These are phyloP conservation scores for Entophlyctis luteolus DNA, from an alignment of 192 early-diverging fungal species.

Conservation along the genomic window DNA sequence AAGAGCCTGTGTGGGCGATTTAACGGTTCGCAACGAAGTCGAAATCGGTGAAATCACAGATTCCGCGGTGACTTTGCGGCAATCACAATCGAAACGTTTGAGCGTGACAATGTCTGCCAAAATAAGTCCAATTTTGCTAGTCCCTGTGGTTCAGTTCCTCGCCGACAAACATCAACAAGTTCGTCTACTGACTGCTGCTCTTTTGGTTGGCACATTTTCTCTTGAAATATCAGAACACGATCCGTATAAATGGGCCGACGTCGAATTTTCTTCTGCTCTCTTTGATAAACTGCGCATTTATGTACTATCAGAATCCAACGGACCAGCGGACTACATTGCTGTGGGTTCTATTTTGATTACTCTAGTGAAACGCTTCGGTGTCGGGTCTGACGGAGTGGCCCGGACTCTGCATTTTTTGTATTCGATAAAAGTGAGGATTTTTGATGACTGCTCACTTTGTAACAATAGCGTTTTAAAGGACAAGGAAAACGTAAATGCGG, in stretches of 20 bases:
- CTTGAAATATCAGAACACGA: slow-evolving; percentile 11
- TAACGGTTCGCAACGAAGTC: not conserved
- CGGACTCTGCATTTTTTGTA: slow-evolving; percentile 5
- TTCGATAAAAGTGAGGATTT: too few relatives aligned
- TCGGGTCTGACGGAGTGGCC: not conserved
- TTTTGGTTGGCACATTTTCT: not conserved
- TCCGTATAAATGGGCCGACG: too few relatives aligned
- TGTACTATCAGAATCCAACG: not conserved
- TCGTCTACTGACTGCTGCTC: not conserved
- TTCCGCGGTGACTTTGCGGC: too few relatives aligned
- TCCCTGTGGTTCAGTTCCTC: slow-evolving; percentile 13
- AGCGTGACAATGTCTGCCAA: slow-evolving; percentile 1
- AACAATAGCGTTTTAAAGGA: too few relatives aligned
- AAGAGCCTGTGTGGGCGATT: not conserved
- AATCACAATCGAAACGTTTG: not conserved
- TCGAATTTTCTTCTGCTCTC: not conserved
- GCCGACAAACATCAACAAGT: not conserved
- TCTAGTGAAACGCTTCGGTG: not conserved
- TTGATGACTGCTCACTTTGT: too few relatives aligned
- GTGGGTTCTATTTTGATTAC: not conserved
- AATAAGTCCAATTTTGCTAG: slow-evolving; percentile 11
- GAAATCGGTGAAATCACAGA: not conserved
- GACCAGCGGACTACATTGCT: slow-evolving; percentile 22
- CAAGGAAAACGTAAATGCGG: too few relatives aligned
- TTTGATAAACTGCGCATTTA: slow-evolving; percentile 3